Percentiles rank a stretch among this genome's conserved stretches.
Evolutionary conservation across 2,329 filamentous ascomycete species (phyloP).

Genomic region (Colletotrichum sp.): DNA sequence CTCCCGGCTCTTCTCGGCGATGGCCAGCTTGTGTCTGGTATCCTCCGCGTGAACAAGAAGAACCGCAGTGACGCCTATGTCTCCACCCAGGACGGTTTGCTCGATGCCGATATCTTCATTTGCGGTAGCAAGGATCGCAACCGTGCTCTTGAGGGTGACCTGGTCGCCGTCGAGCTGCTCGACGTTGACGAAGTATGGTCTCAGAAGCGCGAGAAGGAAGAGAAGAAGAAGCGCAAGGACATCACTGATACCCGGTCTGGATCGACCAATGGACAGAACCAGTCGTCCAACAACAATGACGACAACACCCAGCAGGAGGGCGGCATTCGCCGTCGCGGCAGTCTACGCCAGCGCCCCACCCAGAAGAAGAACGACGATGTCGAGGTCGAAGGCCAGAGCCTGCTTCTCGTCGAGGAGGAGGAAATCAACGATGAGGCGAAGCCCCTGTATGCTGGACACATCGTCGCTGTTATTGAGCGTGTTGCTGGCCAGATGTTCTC

Average conservation of each 20-base stretch:
- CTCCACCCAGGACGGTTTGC: conserved; percentile 81
- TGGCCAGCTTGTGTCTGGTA: conserved; percentile 93
- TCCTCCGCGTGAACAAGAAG: conserved; percentile 99
- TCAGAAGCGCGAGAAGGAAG: conserved; percentile 98
- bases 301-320: conserved; percentile 74
- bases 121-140: conserved; percentile 99
- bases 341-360: conserved; percentile 92
- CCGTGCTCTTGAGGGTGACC: conserved; percentile 92
- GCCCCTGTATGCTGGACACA: conserved; percentile 93
- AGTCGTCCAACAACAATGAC: conserved; percentile 66
- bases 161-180: conserved; percentile 93
- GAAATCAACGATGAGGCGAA: conserved; percentile 99
- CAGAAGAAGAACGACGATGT: conserved; percentile 99
- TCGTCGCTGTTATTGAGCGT: conserved; percentile 96
- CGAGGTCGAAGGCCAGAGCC: conserved; percentile 95
- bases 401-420: conserved; percentile 96
- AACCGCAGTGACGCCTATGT: conserved; percentile 99
- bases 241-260: conserved; percentile 88
- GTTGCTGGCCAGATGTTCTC: conserved; percentile 99
- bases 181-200: conserved; percentile 99
- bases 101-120: conserved; percentile 99
- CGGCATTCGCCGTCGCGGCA: conserved; percentile 89
- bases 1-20: conserved; percentile 89
- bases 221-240: conserved; percentile 99
- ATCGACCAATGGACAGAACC: conserved; percentile 74